Percentiles rank a stretch among this genome's conserved stretches.
phyloP scores from a whole-genome alignment of 2,329 filamentous ascomycete genomes.

The Alternaria conjuncta region DNA sequence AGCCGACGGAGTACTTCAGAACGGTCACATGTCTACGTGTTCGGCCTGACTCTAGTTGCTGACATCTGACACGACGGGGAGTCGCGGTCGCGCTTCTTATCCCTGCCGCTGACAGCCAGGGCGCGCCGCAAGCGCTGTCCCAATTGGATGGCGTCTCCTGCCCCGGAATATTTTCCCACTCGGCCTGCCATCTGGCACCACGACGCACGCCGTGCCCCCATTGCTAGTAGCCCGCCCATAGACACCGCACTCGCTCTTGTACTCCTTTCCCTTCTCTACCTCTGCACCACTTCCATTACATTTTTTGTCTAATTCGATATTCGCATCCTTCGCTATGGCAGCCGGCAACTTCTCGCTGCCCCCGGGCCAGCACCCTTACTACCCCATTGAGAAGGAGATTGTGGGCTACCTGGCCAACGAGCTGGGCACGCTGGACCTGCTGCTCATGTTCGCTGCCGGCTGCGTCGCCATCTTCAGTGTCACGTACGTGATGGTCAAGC shows the following conservation, averaged over 20 bases:
- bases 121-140: background rate
- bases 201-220: slow-evolving; percentile 11
- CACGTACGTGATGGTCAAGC: slow-evolving; percentile 62
- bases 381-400: slow-evolving; percentile 69
- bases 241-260: background rate
- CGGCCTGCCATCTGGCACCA: slow-evolving; percentile 1
- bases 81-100: slow-evolving; percentile 1
- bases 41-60: background rate
- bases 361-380: slow-evolving; percentile 67
- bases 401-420: slow-evolving; percentile 71
- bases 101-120: background rate
- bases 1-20: background rate
- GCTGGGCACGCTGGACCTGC: slow-evolving; percentile 63
- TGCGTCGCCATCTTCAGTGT: slow-evolving; percentile 64
- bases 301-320: background rate
- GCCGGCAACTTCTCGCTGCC: slow-evolving; percentile 19
- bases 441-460: slow-evolving; percentile 65
- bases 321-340: slow-evolving; percentile 13
- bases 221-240: slow-evolving; percentile 6
- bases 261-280: background rate
- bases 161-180: slow-evolving; percentile 12
- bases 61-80: background rate
- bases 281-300: background rate
- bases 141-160: slow-evolving; percentile 1
- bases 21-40: slow-evolving; percentile 18